phyloP scores from a whole-genome alignment of 352 stramenopile genomes.

The Achlya hypogyna region DNA sequence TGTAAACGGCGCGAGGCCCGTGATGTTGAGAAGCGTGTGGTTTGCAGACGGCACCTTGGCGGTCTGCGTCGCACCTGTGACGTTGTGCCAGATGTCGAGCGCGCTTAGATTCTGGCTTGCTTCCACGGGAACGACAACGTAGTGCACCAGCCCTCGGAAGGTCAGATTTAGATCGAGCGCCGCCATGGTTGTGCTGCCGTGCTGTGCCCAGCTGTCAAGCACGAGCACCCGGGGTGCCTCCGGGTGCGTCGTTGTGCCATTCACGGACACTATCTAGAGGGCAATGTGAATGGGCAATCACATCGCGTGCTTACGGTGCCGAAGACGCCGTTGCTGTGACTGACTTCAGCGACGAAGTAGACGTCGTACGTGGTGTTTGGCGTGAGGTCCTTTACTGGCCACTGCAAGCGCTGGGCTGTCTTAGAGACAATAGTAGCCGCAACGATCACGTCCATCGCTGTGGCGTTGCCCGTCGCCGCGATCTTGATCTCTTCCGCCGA shows the following conservation, averaged over 20 bases:
- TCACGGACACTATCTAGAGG: constrained; percentile 39
- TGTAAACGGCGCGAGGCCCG: constrained; percentile 33
- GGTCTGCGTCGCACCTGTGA: neutral
- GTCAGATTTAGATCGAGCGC: constrained; percentile 1
- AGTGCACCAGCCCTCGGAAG: constrained; percentile 4
- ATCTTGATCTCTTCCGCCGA: constrained; percentile 42
- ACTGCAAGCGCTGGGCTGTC: constrained; percentile 46
- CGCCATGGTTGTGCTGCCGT: neutral
- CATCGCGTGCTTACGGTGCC: constrained; percentile 26
- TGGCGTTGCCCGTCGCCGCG: constrained; percentile 21
- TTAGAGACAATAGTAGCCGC: constrained; percentile 38
- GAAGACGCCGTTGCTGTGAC: constrained; percentile 70
- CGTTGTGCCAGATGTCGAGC: constrained; percentile 11
- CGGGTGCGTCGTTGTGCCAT: constrained; percentile 47
- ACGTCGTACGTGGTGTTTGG: constrained; percentile 71
- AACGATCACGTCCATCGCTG: constrained; percentile 1
- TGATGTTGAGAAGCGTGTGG: constrained; percentile 5
- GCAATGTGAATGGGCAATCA: neutral
- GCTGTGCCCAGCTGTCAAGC: neutral
- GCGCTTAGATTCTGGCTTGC: constrained; percentile 3
- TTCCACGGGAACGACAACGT: constrained; percentile 7
- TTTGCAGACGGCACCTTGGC: neutral
- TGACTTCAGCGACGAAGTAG: constrained; percentile 72
- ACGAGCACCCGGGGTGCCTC: constrained; percentile 31
- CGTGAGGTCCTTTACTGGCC: constrained; percentile 29